Base-by-base conservation (phyloP, 352 stramenopile genomes). In the Stramenopiles sp. region DNA sequence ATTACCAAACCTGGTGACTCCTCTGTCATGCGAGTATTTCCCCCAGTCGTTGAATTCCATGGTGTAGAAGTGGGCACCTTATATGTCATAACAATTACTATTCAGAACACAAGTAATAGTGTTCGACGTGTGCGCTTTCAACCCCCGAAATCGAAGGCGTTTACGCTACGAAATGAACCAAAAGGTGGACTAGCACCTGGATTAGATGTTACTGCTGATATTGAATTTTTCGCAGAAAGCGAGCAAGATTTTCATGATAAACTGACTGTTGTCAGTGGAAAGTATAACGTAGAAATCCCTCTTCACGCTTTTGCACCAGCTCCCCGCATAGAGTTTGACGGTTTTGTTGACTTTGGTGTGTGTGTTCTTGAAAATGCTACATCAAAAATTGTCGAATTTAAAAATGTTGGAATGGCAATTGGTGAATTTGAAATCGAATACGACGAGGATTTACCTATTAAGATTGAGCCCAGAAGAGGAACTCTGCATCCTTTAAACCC, bases 21-120 rank as follows among this genome's bases (percentile, higher is more conserved):
- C 12, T 25, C 43, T 53, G 68, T 79, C 31, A 80, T 92, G 48
- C 86, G 87, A n/a, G 83, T 89, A 3, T 77, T 82, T 18, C 86
- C 86, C 34, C 79, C 79, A 0, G 79, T 77, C 4, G 77, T 91
- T 49, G 86, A 92, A 74, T 90, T 91, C 76, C 68, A 77, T 32
- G 80, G 80, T 34, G 83, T 91, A 31, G 86, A 89, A 37, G 73
- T 79, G 0, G 80, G 81, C 32, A 79, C 79, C 12, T 87, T 84
- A 74, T 91, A 90, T 76, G 78, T 91, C 35, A 83, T 85, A 18
- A 68, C 74, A 48, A 76, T 91, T 1, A 78, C 68, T 12, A 81
- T 91, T 1, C 84, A 83, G 34, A 92, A 92, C 76, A 83, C 83
- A 1, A 89, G 86, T 25, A 79, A 84, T 18, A 82, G 84, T 2